Conservation (phyloP, 2,329 filamentous ascomycete genomes). For the Trichoderma lentiforme region DNA sequence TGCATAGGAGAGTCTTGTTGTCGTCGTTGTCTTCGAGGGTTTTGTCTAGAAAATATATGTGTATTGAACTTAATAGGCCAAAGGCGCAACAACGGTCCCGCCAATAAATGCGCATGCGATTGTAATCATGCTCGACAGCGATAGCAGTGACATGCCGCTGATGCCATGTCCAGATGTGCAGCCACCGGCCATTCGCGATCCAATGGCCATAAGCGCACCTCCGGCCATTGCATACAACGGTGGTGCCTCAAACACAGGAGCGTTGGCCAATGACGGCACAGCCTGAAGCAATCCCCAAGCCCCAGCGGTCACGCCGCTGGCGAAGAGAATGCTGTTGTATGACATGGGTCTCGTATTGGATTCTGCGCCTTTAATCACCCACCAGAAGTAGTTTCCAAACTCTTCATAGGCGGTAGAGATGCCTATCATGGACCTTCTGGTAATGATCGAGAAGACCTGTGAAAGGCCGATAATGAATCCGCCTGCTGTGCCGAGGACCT, state of each 20-base stretch:
- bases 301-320: constrained; percentile 48
- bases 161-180: constrained; percentile 69
- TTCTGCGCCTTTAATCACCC: constrained; percentile 33
- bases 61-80: constrained; percentile 25
- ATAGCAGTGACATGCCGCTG: constrained; percentile 62
- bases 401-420: constrained; percentile 62
- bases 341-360: constrained; percentile 30
- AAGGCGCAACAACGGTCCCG: constrained; percentile 36
- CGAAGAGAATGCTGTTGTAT: constrained; percentile 49
- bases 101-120: constrained; percentile 56
- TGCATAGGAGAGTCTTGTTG: neutral
- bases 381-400: constrained; percentile 52
- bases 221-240: constrained; percentile 46
- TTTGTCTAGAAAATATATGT: neutral
- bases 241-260: constrained; percentile 31
- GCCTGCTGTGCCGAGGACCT: constrained; percentile 47
- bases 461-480: constrained; percentile 57
- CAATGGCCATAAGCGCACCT: constrained; percentile 56
- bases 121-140: constrained; percentile 59
- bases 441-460: constrained; percentile 54
- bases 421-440: constrained; percentile 54
- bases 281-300: constrained; percentile 38
- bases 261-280: constrained; percentile 31
- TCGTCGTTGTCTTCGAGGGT: neutral
- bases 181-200: constrained; percentile 60